Evolutionary conservation across 2,329 filamentous ascomycete species (phyloP), one percentile per base, ranked within the genome.

Genomic region (Fusarium transvaalense): DNA sequence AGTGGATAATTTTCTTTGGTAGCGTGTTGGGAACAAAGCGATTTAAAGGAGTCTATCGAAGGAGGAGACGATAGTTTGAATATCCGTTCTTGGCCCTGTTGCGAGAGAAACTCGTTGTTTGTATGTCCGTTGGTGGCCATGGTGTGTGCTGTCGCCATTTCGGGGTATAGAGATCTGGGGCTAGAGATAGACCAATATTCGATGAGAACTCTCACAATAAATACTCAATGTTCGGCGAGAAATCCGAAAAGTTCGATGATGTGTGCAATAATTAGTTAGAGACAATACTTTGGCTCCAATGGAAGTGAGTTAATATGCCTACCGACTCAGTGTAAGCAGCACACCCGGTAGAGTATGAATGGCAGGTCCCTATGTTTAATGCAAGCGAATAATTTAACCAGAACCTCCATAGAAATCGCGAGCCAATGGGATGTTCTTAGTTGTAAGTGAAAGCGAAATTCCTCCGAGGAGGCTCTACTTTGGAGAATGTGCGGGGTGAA

Each of bases 1-100:
- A 86, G 79, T 0, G 85, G 85, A 58, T 88, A 89, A 5, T 78
- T 71, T 13, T 74, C 58, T 25, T 67, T 64, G 7, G 76, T 70
- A 10, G 77, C 73, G 13, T 73, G 79, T 48, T 81, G 79, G 4
- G 79, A 81, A 68, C 82, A 86, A 29, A 86, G 76, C 3, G 72
- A 69, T 61, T 80, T 77, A 70, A 87, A 84, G 3, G 79, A 77
- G 5, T 81, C 71, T 4, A 87, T 67, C 1, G 80, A 80, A 1
- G 81, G 78, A 3, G 78, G 66, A 6, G 74, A 66, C 13, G 74
- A 65, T 21, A 60, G 15, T 3, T 72, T 61, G 48, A 75, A 77
- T 0, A 74, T 58, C 13, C 76, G 75, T 2, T 46, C 38, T 31
- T 67, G 43, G 6, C 56, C 63, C 25, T 64, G 51, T 25, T 61